Evolutionary conservation across 2,329 filamentous ascomycete species (phyloP).

Genomic region (Elsinoe fawcettii): DNA sequence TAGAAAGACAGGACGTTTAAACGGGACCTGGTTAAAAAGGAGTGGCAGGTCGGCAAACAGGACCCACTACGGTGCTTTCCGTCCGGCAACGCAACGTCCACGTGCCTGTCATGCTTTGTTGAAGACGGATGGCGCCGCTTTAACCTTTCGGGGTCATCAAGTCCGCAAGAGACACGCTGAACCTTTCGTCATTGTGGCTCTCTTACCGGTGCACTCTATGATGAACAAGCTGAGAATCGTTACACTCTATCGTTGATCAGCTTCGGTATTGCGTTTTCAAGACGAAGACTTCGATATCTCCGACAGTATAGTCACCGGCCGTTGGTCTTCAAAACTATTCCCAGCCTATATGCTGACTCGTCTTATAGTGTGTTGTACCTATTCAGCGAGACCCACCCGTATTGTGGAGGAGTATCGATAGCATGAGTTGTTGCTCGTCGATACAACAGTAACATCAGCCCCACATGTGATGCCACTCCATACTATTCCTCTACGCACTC

Average conservation of each 20-base stretch:
- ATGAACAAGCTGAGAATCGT: not conserved
- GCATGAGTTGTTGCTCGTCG: not conserved
- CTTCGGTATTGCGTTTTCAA: not conserved
- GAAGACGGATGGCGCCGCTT: not conserved
- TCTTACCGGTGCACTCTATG: not conserved
- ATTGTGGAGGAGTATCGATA: not conserved
- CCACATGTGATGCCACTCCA: not conserved
- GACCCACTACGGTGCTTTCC: not conserved
- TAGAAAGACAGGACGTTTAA: not conserved
- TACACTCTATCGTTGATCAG: constrained; percentile 5
- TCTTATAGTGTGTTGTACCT: too few relatives aligned
- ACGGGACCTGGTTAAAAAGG: constrained; percentile 3
- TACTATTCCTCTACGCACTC: not conserved
- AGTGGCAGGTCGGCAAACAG: not conserved
- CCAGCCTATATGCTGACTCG: not conserved
- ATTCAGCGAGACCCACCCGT: too few relatives aligned
- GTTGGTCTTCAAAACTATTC: not conserved
- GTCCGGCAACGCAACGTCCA: constrained; percentile 4
- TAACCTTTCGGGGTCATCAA: not conserved
- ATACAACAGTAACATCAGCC: not conserved
- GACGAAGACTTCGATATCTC: not conserved
- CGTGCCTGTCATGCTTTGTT: constrained; percentile 9
- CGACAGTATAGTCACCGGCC: not conserved
- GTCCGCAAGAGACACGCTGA: not conserved
- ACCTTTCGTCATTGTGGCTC: not conserved